A percentile compares a stretch with the other conserved stretches of the same genome.
These are phyloP conservation scores for Ophiostoma fasciatum DNA, from an alignment of 2,329 filamentous ascomycete species.

Conservation along the genomic window DNA sequence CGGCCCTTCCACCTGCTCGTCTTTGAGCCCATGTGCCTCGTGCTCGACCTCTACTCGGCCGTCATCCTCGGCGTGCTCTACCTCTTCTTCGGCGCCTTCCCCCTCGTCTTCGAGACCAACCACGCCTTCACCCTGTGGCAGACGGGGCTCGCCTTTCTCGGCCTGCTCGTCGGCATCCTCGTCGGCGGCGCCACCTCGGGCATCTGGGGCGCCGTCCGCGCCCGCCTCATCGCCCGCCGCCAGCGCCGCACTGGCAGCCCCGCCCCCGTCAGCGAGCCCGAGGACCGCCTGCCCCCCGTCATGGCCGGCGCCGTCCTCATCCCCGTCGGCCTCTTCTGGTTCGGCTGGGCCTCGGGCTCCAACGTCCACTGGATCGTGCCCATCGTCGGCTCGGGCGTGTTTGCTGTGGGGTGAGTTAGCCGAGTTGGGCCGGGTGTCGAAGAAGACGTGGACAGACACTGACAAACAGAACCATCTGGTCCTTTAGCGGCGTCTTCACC, in stretches of 20 bases:
- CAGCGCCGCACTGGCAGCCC: slow-evolving; percentile 33
- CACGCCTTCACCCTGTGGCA: slow-evolving; percentile 71
- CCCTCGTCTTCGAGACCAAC: slow-evolving; percentile 58
- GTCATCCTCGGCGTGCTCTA: slow-evolving; percentile 80
- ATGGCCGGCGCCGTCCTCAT: slow-evolving; percentile 64
- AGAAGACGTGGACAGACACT: too few species aligned
- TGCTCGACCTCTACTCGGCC: slow-evolving; percentile 68
- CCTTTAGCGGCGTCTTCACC: slow-evolving; percentile 75
- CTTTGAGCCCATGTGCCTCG: slow-evolving; percentile 73
- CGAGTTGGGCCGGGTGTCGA: too few species aligned
- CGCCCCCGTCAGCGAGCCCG: slow-evolving; percentile 55
- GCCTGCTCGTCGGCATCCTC: slow-evolving; percentile 54
- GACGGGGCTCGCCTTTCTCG: slow-evolving; percentile 63
- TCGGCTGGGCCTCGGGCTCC: slow-evolving; percentile 70
- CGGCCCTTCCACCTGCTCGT: slow-evolving; percentile 68
- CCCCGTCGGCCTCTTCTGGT: slow-evolving; percentile 72
- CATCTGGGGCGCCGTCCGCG: slow-evolving; percentile 48
- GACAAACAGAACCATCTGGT: slow-evolving; percentile 54
- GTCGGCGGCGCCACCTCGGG: slow-evolving; percentile 47
- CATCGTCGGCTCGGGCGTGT: slow-evolving; percentile 57
- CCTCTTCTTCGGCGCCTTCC: slow-evolving; percentile 81
- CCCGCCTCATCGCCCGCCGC: slow-evolving; percentile 38
- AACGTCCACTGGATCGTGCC: slow-evolving; percentile 63
- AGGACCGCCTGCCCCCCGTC: slow-evolving; percentile 67
- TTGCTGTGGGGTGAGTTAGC: slow-evolving; percentile 55